Conservation (phyloP, 495 filamentous ascomycete species). For the Neurospora africana region DNA sequence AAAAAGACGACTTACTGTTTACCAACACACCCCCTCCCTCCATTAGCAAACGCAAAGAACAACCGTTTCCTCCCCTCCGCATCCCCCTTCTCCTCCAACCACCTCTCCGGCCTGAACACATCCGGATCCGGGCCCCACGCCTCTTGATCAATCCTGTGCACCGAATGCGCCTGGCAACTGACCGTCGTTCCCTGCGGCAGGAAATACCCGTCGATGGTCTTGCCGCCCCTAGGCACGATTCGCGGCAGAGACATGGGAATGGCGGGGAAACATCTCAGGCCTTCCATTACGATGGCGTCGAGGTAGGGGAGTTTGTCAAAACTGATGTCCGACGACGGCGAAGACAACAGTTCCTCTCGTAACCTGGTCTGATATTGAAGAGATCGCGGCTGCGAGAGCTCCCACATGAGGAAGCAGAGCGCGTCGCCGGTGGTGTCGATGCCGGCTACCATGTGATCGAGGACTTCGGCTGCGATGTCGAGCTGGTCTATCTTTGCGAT, state of each 20-base stretch:
- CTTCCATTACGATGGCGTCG: conserved; percentile 52
- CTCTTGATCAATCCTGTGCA: conserved; percentile 38
- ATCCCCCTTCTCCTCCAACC: conserved; percentile 43
- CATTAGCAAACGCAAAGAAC: conserved; percentile 44
- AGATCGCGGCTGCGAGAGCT: conserved; percentile 47
- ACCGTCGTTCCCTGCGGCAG: conserved; percentile 41
- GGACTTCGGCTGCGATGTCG: conserved; percentile 37
- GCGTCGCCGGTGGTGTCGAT: conserved; percentile 60
- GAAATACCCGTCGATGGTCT: conserved; percentile 36
- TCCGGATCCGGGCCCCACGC: conserved; percentile 45
- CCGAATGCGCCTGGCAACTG: conserved; percentile 44
- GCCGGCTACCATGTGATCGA: conserved; percentile 48
- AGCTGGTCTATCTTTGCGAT: conserved; percentile 19
- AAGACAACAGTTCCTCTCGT: conserved; percentile 36
- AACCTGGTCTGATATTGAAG: conserved; percentile 34
- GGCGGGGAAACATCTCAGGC: conserved; percentile 46
- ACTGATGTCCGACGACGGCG: conserved; percentile 5
- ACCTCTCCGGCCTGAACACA: conserved; percentile 51
- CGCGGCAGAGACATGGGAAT: conserved; percentile 60
- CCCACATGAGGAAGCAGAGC: conserved; percentile 56
- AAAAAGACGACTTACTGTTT: conserved; percentile 36
- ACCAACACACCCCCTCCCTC: conserved; percentile 46
- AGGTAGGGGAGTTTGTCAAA: conserved; percentile 48
- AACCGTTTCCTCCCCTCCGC: conserved; percentile 26
- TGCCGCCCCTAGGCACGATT: conserved; percentile 44